Evolutionary conservation across 2,329 filamentous ascomycete species (phyloP).

Genomic region (Fusarium pilosicola): DNA sequence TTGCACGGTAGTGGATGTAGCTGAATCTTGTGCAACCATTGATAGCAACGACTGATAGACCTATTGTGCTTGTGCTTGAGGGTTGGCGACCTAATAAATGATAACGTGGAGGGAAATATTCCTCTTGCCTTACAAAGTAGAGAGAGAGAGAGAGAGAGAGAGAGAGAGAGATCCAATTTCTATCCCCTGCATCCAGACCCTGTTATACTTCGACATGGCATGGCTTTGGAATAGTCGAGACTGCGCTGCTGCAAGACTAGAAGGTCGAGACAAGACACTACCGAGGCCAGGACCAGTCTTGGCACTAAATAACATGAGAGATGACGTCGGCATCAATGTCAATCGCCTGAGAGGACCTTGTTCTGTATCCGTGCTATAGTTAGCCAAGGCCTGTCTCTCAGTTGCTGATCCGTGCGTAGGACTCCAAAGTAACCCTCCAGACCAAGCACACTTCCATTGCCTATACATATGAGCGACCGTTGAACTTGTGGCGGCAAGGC

Average conservation of each 20-base stretch:
- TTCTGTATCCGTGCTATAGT: background rate
- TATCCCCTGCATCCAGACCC: conserved; percentile 20
- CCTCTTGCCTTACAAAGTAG: background rate
- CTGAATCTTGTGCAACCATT: background rate
- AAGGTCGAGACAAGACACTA: conserved; percentile 33
- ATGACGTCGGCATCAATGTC: conserved; percentile 27
- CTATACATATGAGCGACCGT: background rate
- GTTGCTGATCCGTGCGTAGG: background rate
- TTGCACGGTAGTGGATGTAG: background rate
- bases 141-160: background rate
- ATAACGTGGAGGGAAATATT: background rate
- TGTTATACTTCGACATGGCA: conserved; percentile 18
- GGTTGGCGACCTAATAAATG: background rate
- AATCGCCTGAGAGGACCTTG: background rate
- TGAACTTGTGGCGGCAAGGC: background rate
- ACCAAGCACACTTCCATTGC: background rate
- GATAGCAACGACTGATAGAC: background rate
- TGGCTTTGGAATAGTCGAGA: conserved; percentile 29
- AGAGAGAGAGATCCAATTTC: background rate
- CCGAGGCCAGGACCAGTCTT: conserved; percentile 22
- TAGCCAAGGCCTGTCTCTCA: background rate
- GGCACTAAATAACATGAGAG: conserved; percentile 6
- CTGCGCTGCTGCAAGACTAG: conserved; percentile 20
- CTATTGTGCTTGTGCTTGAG: background rate
- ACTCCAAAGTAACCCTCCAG: background rate